Base-by-base conservation (phyloP, 495 filamentous ascomycete species). In the Amniculicola lignicola region DNA sequence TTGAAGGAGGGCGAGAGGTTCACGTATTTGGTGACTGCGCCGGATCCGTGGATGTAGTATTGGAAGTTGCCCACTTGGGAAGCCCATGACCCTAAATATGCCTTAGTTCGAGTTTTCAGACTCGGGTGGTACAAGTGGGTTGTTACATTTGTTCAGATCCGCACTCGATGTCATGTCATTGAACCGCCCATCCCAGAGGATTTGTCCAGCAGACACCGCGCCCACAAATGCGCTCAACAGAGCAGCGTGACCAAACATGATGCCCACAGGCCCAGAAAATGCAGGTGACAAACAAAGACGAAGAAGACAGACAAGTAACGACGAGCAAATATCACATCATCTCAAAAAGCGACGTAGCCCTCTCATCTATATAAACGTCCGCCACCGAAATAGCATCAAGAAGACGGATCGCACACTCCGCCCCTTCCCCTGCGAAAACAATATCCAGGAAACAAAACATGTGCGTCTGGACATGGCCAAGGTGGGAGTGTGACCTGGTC, bases 21-120 rank as follows among this genome's bases (percentile, higher is more conserved):
- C 44, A 87, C 76, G 57, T 87, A 86, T 44, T 78, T 60, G 14
- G 73, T 71, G 2, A 83, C 80, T 2, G 67, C 31, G 16, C 72
- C 77, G 6, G 69, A 63, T 3, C 83, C 83, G 71, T 87, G 80
- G 68, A 87, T 88, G 70, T 88, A 87, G 75, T 85, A 87, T 63
- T 87, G 83, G 68, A 81, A 88, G 0, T 82, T 78, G 1, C 81
- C 81, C 55, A 85, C 79, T 69, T 84, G 79, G 65, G 79, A 81
- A 0, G 71, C 70, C 79, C 80, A 88, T 11, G 78, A 82, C 85
- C 83, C 57, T 65, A 29, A 10, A 33, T 12, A 11, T 18, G 31
- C n/a, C n/a, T n/a, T n/a, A n/a, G n/a, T n/a, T n/a, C 54, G 41
- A 61, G 42, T 31, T 3, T 16, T 5, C 2, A 19, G 12, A 29